Evolutionary conservation across 306 rosid genomes (phyloP), one percentile per base, ranked within the genome.

Genomic region (Malus orientalis): DNA sequence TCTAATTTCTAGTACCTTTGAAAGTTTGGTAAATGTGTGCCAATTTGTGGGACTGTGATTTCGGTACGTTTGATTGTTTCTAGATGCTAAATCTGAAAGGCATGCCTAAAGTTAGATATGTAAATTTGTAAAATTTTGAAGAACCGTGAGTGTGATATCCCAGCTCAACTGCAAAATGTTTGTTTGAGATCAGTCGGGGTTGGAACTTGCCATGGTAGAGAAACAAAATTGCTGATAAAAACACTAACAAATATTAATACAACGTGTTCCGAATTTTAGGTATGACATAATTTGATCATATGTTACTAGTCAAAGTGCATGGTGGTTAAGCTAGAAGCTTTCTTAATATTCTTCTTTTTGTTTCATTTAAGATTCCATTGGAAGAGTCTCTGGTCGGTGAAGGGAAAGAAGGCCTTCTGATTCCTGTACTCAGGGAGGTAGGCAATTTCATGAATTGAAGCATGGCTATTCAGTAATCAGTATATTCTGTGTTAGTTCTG

Each of bases 391-490:
- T 78, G 51, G 80, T 93, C 44, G 47, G 54, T 67, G 76, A 90
- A 86, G 98, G 98, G 63, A 90, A 93, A 77, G 94, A 90, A 27
- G 82, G 91, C 85, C 91, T 93, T 69, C 81, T 93, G 86, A 90
- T 91, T 44, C 98, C 97, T 55, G 80, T 72, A 40, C 79, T 76
- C 38, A 73, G 86, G 23, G 78, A 88, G 98, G 98, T 93, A 88
- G 32, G 67, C 9, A 11, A 75, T 54, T 20, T 63, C 47, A 40
- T 62, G 12, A 51, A 19, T 54, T 76, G 58, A 71, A 32, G 69
- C 47, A 14, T 51, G 76, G 32, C 29, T 55, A 15, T 18, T 23
- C 8, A 23, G 55, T 59, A 70, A 49, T 18, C 40, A 38, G 42
- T 74, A 55, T 32, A 27, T 78, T 63, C 61, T 71, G 10, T 64